Percentiles rank a stretch among this genome's conserved stretches.
phyloP scores from a whole-genome alignment of 768 basidiomycete species.

The Pleurotus eryngii region DNA sequence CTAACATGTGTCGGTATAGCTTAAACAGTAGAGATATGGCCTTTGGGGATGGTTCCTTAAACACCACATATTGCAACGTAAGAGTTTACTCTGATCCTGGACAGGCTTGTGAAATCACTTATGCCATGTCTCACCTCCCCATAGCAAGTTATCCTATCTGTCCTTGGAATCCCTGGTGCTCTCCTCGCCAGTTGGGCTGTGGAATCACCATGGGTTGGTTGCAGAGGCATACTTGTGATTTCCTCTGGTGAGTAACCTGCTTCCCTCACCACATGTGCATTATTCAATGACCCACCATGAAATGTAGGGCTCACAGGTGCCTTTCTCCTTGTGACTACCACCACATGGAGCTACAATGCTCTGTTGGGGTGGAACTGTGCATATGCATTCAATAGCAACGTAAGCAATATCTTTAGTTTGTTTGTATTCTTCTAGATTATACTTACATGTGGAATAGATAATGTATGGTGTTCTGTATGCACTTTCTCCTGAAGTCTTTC shows the following conservation, averaged over 20 bases:
- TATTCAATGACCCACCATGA: constrained; percentile 43
- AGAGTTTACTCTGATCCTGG: constrained; percentile 7
- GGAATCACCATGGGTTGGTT: constrained; percentile 59
- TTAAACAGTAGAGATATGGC: constrained; percentile 62
- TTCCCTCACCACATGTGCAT: constrained; percentile 16
- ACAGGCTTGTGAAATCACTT: not conserved
- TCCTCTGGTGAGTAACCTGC: constrained; percentile 50
- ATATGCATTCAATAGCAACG: constrained; percentile 62
- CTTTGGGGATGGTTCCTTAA: constrained; percentile 66
- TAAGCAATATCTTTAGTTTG: constrained; percentile 20
- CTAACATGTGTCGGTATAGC: constrained; percentile 26
- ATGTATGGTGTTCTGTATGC: constrained; percentile 80
- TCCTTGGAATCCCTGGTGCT: constrained; percentile 68
- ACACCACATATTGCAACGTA: constrained; percentile 75
- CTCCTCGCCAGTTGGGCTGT: constrained; percentile 71
- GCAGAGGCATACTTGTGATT: constrained; percentile 63
- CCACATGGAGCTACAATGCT: constrained; percentile 63
- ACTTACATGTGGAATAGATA: constrained; percentile 31
- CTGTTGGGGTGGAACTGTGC: constrained; percentile 82
- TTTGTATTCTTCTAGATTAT: too few relatives aligned
- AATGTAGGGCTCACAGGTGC: constrained; percentile 66
- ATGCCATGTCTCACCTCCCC: not conserved
- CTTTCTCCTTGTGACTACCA: constrained; percentile 74
- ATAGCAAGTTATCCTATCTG: constrained; percentile 68
- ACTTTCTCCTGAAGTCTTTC: constrained; percentile 66